These are phyloP conservation scores for Pseudoturritis turrita DNA, from an alignment of 345 rosid genomes.

Conservation along the genomic window DNA sequence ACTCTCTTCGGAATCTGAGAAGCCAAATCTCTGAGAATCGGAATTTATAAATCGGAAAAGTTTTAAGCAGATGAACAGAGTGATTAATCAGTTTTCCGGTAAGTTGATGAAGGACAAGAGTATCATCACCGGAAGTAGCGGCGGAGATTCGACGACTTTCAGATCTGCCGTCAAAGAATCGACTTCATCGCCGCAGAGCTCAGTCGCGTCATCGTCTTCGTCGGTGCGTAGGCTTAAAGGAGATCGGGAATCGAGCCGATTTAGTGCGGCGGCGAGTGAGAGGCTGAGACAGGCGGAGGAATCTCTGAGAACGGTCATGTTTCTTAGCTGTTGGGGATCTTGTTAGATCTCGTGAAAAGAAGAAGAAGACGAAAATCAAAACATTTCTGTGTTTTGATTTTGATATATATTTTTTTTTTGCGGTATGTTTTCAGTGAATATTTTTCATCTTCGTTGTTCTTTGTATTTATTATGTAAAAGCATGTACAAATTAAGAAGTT, in stretches of 20 bases:
- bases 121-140: constrained; percentile 28
- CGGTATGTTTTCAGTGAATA: not conserved
- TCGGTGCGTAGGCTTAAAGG: constrained; percentile 44
- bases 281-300: constrained; percentile 62
- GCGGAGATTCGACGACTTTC: constrained; percentile 33
- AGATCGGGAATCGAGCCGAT: constrained; percentile 37
- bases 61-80: constrained; percentile 25
- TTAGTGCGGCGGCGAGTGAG: constrained; percentile 37
- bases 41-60: not conserved
- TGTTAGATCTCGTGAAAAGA: constrained; percentile 19
- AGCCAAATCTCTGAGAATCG: not conserved
- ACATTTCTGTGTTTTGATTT: not conserved
- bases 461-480: not conserved
- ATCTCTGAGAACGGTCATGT: constrained; percentile 75
- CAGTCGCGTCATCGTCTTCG: constrained; percentile 22
- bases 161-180: constrained; percentile 44
- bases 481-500: not conserved
- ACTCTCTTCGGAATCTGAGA: constrained; percentile 6
- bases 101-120: constrained; percentile 55
- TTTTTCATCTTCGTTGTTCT: not conserved
- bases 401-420: not conserved
- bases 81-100: constrained; percentile 32
- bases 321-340: constrained; percentile 85
- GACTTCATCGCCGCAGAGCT: not conserved
- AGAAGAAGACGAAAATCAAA: not conserved